Conservation (phyloP, 208 protist species). For the Wallacemonas collosoma region DNA sequence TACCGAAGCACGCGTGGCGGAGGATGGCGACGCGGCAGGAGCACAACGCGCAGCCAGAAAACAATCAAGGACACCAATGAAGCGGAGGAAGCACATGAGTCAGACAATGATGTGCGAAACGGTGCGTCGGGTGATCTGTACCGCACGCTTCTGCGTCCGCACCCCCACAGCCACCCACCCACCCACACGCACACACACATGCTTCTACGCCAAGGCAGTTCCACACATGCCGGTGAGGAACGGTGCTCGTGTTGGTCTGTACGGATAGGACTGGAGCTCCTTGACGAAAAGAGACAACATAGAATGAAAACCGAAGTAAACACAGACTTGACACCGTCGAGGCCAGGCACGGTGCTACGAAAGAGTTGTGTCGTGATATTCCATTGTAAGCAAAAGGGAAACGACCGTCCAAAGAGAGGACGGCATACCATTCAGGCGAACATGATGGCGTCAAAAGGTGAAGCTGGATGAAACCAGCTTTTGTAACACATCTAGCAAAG, state of each 20-base stretch:
- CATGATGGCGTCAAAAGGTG: neutral
- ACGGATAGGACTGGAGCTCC: no score
- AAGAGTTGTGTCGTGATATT: neutral
- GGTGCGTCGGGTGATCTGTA: no score
- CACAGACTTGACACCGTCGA: neutral
- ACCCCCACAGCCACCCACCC: neutral
- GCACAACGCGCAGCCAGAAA: no score
- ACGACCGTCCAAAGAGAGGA: slow-evolving; percentile 9
- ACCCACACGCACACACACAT: slow-evolving; percentile 19
- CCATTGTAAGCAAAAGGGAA: slow-evolving; percentile 15
- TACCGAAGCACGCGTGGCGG: no score
- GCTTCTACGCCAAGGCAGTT: neutral
- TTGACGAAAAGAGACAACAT: no score
- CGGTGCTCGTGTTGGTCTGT: no score
- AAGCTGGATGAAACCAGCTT: neutral
- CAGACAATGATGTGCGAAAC: no score
- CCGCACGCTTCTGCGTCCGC: no score
- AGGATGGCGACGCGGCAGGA: no score
- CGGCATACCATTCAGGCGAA: slow-evolving; percentile 14
- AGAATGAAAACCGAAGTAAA: no score
- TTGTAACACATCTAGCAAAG: slow-evolving; percentile 12
- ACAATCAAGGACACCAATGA: no score
- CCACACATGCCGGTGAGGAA: slow-evolving; percentile 1
- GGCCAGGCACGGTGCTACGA: neutral
- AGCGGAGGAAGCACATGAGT: no score